Base-by-base conservation (phyloP, 768 basidiomycete species). In the Mycena albidolilacea region DNA sequence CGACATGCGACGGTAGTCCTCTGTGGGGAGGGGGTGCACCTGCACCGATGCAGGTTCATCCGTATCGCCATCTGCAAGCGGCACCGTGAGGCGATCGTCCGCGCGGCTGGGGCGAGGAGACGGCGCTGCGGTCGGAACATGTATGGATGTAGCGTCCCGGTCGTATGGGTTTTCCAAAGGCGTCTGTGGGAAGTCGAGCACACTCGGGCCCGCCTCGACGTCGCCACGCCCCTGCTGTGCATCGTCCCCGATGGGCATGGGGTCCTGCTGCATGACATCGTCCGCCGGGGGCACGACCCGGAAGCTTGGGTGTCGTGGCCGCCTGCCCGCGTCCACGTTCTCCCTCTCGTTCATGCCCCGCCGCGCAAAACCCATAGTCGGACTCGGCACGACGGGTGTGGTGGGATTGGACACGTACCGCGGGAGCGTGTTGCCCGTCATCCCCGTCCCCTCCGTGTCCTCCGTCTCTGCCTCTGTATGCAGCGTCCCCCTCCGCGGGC, bases 1-100 rank as follows among this genome's bases (percentile, higher is more conserved):
- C 4, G 74, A 75, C 76, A 77, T 77, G 38, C 76, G 76, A 17
- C 74, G 76, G 52, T 77, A 77, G n/a, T 77, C 76, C 9, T 62
- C 68, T 9, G 76, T 64, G 8, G 76, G 76, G 1, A 64, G 66
- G 5, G 74, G 74, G 43, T 75, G 76, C 10, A 69, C 71, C 5
- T 70, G 68, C 7, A 77, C 67, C 0, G 76, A 77, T 19, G 54
- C 74, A 10, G 76, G 68, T 66, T 72, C 71, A 60, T 76, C 75
- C 30, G 52, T 58, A 7, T 62, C 68, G 7, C 1, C 44, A 30
- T 63, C 69, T 44, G 35, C 7, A 30, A 23, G 5, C 12, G 50
- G 62, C 10, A 17, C 52, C 5, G 59, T 30, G 7, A 66, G 67
- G 17, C 43, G 72, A 65, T 69, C 72, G 46, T 65, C 67, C 67